Evolutionary conservation across 805 yeast species (phyloP).

Genomic region (Wickerhamomyces bisporus): DNA sequence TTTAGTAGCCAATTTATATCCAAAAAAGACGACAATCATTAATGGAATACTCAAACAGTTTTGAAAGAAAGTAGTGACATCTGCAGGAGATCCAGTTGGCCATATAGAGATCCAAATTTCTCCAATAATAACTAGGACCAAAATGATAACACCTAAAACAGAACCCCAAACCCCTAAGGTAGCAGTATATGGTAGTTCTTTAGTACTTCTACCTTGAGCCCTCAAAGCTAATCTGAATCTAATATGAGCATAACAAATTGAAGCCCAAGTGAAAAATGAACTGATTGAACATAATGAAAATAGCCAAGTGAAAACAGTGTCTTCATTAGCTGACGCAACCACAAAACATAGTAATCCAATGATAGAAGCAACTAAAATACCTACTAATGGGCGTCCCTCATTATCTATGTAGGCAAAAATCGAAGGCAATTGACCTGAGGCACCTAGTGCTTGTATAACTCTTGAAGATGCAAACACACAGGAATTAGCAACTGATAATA

Average conservation of each 20-base stretch:
- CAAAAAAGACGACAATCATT: constrained; percentile 35
- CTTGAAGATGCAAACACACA: constrained; percentile 67
- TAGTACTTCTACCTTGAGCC: constrained; percentile 49
- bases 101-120: constrained; percentile 71
- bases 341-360: constrained; percentile 58
- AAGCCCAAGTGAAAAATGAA: constrained; percentile 58
- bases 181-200: constrained; percentile 54
- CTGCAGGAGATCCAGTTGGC: constrained; percentile 43
- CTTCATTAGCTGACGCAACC: constrained; percentile 46
- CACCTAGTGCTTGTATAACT: constrained; percentile 58
- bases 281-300: constrained; percentile 58
- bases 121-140: constrained; percentile 50
- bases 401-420: constrained; percentile 59
- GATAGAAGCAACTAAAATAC: constrained; percentile 42
- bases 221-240: constrained; percentile 52
- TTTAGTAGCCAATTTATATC: constrained; percentile 36
- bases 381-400: constrained; percentile 63
- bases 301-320: constrained; percentile 59
- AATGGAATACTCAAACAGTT: constrained; percentile 37
- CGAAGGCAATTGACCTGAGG: constrained; percentile 57
- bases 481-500: constrained; percentile 69
- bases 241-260: constrained; percentile 55
- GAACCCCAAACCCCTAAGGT: constrained; percentile 60
- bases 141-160: constrained; percentile 44
- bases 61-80: constrained; percentile 38